These are phyloP conservation scores for Daldinia loculata DNA, from an alignment of 495 filamentous ascomycete species.

Conservation along the genomic window DNA sequence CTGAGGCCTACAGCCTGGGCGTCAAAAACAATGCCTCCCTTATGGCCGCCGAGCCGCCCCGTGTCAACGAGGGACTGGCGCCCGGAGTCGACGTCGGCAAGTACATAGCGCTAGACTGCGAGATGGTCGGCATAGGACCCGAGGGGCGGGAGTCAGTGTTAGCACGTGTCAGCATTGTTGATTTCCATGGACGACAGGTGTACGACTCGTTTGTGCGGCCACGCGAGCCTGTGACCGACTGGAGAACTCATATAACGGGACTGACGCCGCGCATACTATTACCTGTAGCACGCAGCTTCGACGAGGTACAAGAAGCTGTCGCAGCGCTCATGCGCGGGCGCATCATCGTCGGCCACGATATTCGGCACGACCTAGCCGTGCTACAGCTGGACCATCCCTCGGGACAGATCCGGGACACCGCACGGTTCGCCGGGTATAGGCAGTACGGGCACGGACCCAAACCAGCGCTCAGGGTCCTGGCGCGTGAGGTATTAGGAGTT, in stretches of 20 bases:
- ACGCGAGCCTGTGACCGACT: constrained; percentile 81
- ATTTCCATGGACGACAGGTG: constrained; percentile 88
- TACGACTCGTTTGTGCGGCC: constrained; percentile 92
- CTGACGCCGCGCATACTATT: constrained; percentile 79
- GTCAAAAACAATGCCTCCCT: constrained; percentile 45
- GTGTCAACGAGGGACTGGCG: constrained; percentile 63
- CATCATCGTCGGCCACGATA: constrained; percentile 88
- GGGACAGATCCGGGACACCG: constrained; percentile 83
- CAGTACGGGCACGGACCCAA: constrained; percentile 79
- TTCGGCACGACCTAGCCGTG: constrained; percentile 83
- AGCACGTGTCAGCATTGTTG: constrained; percentile 86
- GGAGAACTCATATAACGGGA: constrained; percentile 84
- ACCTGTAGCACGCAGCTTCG: constrained; percentile 70
- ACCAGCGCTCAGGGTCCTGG: constrained; percentile 78
- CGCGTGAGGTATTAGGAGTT: constrained; percentile 77
- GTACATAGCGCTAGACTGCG: constrained; percentile 93
- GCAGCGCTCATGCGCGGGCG: constrained; percentile 74
- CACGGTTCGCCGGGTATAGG: constrained; percentile 75
- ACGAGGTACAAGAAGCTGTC: constrained; percentile 76
- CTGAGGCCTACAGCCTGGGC: constrained; percentile 64
- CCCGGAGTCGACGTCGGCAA: constrained; percentile 69
- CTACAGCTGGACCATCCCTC: constrained; percentile 79
- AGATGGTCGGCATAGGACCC: constrained; percentile 94
- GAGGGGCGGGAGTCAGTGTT: constrained; percentile 73
- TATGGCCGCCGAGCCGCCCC: constrained; percentile 14